Percentiles rank a stretch among this genome's conserved stretches.
Conservation (phyloP, 495 filamentous ascomycete genomes). For the Talaromyces wortmannii region DNA sequence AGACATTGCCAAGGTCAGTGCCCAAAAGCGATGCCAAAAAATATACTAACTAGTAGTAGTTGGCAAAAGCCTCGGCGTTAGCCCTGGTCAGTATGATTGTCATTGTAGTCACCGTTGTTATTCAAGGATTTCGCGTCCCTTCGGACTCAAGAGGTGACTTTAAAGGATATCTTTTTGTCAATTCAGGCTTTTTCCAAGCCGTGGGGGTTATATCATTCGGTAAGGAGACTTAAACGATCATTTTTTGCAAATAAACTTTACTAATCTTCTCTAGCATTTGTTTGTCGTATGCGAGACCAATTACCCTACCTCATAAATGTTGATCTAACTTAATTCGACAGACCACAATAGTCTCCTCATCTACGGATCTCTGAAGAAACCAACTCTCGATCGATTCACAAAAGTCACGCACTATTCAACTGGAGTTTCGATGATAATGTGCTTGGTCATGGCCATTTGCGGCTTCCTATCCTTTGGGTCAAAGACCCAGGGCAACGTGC, state of each 20-base stretch:
- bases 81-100: constrained; percentile 87
- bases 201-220: constrained; percentile 97
- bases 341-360: constrained; percentile 96
- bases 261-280: constrained; percentile 60
- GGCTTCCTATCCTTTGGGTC: constrained; percentile 93
- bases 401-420: constrained; percentile 90
- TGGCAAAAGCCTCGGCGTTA: constrained; percentile 90
- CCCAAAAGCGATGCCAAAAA: neutral
- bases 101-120: constrained; percentile 84
- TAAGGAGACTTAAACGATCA: constrained; percentile 25
- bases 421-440: constrained; percentile 78
- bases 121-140: constrained; percentile 71
- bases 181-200: constrained; percentile 85
- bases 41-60: constrained; percentile 33
- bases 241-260: constrained; percentile 5
- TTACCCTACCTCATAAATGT: neutral
- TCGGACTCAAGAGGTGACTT: constrained; percentile 62
- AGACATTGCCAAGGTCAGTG: constrained; percentile 86
- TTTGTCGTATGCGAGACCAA: constrained; percentile 56
- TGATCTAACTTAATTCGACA: constrained; percentile 11
- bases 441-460: constrained; percentile 77
- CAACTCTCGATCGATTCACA: constrained; percentile 90
- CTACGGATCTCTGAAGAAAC: constrained; percentile 89
- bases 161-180: constrained; percentile 59
- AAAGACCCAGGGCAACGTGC: constrained; percentile 85